These are phyloP conservation scores for Metschnikowia anglica DNA, from an alignment of 805 yeast species.

Conservation along the genomic window DNA sequence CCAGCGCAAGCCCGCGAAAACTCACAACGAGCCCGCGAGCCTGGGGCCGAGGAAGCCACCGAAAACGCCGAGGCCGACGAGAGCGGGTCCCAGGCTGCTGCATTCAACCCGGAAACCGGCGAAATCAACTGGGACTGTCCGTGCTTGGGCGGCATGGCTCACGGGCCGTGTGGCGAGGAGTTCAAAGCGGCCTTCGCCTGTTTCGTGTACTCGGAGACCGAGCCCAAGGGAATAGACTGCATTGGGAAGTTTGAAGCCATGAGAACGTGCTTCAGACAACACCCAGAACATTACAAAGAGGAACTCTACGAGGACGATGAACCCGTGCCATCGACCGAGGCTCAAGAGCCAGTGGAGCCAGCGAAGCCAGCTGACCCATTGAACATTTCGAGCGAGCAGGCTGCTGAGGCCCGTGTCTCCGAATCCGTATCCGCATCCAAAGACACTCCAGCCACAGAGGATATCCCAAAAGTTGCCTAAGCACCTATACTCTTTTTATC, in stretches of 20 bases:
- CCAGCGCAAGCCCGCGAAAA: not conserved
- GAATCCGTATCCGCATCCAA: not conserved
- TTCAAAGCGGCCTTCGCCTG: conserved; percentile 93
- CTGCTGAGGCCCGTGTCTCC: not conserved
- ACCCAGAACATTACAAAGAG: conserved; percentile 93
- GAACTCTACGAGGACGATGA: conserved; percentile 81
- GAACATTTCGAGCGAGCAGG: not conserved
- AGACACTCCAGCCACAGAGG: conserved; percentile 13
- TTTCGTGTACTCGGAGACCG: conserved; percentile 88
- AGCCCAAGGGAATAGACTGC: conserved; percentile 96
- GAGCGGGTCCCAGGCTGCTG: conserved; percentile 53
- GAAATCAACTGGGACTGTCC: conserved; percentile 99
- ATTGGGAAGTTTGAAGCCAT: conserved; percentile 83
- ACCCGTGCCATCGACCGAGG: conserved; percentile 20
- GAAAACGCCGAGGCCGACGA: conserved; percentile 15
- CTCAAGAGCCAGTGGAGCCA: not conserved
- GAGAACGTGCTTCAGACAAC: conserved; percentile 90
- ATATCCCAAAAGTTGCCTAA: conserved; percentile 15
- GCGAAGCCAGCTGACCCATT: not conserved
- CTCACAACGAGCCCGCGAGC: too few species aligned
- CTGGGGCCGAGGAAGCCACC: conserved; percentile 3
- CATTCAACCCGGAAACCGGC: conserved; percentile 95
- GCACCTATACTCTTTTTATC: too few species aligned
- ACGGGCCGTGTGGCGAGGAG: conserved; percentile 97
- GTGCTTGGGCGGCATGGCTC: conserved; percentile 98